Percentiles rank a stretch among this genome's conserved stretches.
phyloP scores from a whole-genome alignment of 306 rosid species.

The Dryas octopetala region DNA sequence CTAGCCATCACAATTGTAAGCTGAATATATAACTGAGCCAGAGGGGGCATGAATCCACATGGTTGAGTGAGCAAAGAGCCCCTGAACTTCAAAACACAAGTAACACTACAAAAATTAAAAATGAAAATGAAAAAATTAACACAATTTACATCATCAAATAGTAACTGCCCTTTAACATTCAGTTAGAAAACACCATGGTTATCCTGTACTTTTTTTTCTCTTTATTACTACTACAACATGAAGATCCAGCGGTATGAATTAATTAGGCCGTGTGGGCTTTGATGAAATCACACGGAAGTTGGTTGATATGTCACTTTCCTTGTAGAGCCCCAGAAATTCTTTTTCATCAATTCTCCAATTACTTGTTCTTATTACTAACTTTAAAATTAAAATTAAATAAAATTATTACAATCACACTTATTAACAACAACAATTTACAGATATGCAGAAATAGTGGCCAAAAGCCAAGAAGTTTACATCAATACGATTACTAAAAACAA shows the following conservation, averaged over 20 bases:
- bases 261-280: slow-evolving; percentile 32
- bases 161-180: not conserved
- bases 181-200: slow-evolving; percentile 5
- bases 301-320: slow-evolving; percentile 38
- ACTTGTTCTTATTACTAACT: not conserved
- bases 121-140: too few relatives aligned
- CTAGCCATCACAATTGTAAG: too few relatives aligned
- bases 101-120: too few relatives aligned
- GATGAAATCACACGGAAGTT: slow-evolving; percentile 25
- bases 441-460: not conserved
- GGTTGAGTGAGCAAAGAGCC: too few relatives aligned
- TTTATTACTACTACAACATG: not conserved
- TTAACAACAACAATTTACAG: too few relatives aligned
- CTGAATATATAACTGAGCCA: too few relatives aligned
- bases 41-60: too few relatives aligned
- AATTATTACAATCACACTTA: too few relatives aligned
- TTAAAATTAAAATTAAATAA: not conserved
- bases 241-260: slow-evolving; percentile 27
- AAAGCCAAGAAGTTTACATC: slow-evolving; percentile 2
- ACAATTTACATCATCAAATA: too few relatives aligned
- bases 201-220: not conserved
- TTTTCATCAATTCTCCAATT: slow-evolving; percentile 10
- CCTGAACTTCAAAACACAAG: too few relatives aligned
- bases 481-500: slow-evolving; percentile 12
- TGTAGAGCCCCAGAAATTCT: slow-evolving; percentile 5